Base-by-base conservation (phyloP, 805 yeast species). In the Yarrowia divulgata region DNA sequence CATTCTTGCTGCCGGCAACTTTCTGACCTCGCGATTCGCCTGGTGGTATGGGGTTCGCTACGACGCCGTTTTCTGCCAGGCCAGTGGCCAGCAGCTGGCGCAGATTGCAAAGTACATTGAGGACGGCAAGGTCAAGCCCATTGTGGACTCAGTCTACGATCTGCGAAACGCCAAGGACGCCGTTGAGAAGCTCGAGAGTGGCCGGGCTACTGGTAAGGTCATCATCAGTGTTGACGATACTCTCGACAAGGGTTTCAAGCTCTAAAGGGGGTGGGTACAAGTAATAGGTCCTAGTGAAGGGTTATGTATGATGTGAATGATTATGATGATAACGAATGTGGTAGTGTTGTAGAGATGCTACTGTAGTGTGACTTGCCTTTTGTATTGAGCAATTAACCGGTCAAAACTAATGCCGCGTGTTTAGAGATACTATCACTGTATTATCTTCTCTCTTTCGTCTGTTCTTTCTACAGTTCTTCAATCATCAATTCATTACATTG, bases 151-250 rank as follows among this genome's bases (percentile, higher is more conserved):
- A 7, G 68, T 69, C 2, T 69, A 55, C 45, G 70, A 69, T 34
- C 42, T 68, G 35, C 66, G 67, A 8, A 69, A 57, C n/a, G 73
- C 71, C 35, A 49, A 39, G 40, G 64, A 67, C 29, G 71, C 71
- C 7, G 62, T 70, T 50, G 45, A 43, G 40, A 48, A 67, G 54
- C 69, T 69, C 23, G 54, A 68, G 48, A 23, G 49, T 12, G 74
- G 70, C 18, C 62, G 72, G 5, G 43, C 67, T 9, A 70, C 74
- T 29, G 74, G 74, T 32, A 73, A 73, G 70, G 68, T 70, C 18
- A 71, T 72, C 3, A 62, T 71, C 45, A 45, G 49, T 34, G 57
- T 71, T 10, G 64, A 54, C 19, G 67, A 55, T 9, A 39, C 69
- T 19, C 69, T 63, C 14, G 68, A 63, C n/a, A 23, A 35, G 43